These are phyloP conservation scores for Ceratocystis smalleyi DNA, from an alignment of 2,329 filamentous ascomycete genomes.

Conservation along the genomic window DNA sequence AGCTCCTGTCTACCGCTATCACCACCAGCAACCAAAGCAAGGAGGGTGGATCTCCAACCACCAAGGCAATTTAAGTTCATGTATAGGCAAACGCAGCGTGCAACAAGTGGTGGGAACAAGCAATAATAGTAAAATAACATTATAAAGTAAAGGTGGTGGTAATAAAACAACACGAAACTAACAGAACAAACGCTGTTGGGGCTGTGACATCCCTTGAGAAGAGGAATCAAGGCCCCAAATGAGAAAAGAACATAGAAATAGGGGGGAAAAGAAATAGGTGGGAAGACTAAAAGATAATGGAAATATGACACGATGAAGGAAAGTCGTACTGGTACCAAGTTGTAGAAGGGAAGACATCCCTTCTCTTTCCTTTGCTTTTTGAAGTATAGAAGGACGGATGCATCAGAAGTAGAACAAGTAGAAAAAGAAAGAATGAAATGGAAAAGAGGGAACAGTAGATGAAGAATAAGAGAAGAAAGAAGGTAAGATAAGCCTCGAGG, in stretches of 20 bases:
- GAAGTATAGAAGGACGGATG: background rate
- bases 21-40: too few species aligned
- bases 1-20: too few species aligned
- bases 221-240: background rate
- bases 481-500: background rate
- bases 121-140: background rate
- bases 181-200: slow-evolving; percentile 2
- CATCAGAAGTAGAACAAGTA: slow-evolving; percentile 3
- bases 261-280: background rate
- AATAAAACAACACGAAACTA: background rate
- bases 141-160: background rate
- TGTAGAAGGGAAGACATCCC: background rate
- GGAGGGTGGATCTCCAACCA: too few species aligned
- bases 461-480: background rate
- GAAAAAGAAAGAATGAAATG: background rate
- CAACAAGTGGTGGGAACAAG: too few species aligned
- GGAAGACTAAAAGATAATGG: background rate
- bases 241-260: background rate
- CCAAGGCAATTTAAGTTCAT: too few species aligned
- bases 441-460: background rate
- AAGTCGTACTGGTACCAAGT: slow-evolving; percentile 2
- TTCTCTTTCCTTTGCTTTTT: slow-evolving; percentile 4
- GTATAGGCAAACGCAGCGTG: too few species aligned
- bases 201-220: background rate
- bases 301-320: background rate